These are phyloP conservation scores for Agastache rugosa DNA, from an alignment of 257 asterid species.

Conservation along the genomic window DNA sequence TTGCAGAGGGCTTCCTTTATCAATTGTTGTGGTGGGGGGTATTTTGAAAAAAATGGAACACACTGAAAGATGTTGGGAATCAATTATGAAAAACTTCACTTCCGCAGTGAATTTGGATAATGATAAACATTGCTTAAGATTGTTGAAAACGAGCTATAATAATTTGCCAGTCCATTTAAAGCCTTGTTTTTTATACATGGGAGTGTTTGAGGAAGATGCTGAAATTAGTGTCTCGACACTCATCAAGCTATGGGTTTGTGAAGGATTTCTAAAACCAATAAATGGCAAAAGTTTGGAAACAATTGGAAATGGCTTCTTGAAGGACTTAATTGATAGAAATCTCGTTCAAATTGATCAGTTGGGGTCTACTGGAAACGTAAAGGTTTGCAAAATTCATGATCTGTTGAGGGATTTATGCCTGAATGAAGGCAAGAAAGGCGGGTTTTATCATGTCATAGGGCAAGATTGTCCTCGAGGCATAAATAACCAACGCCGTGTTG, in stretches of 20 bases:
- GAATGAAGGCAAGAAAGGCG: background rate
- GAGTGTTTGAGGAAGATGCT: constrained; percentile 17
- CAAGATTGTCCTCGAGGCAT: background rate
- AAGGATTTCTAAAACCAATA: background rate
- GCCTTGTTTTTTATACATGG: constrained; percentile 2
- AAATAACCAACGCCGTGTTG: background rate
- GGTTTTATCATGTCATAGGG: background rate
- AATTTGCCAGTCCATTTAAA: constrained; percentile 21
- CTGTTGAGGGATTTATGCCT: constrained; percentile 11
- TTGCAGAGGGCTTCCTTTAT: constrained; percentile 28
- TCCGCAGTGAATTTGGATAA: constrained; percentile 3
- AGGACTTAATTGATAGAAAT: background rate
- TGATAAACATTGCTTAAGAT: background rate
- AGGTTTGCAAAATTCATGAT: constrained; percentile 18
- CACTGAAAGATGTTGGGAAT: background rate
- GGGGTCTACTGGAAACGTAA: background rate
- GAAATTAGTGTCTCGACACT: background rate
- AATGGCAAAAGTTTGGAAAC: background rate
- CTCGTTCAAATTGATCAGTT: background rate
- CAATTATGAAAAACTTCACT: background rate
- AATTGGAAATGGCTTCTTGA: background rate
- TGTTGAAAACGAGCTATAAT: background rate
- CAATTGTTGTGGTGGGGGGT: constrained; percentile 29
- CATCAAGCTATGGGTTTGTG: background rate
- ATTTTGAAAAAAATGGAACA: background rate